A percentile compares a stretch with the other conserved stretches of the same genome.
Conservation (phyloP, 139 green algal species). For the Chlorella sorokiniana region DNA sequence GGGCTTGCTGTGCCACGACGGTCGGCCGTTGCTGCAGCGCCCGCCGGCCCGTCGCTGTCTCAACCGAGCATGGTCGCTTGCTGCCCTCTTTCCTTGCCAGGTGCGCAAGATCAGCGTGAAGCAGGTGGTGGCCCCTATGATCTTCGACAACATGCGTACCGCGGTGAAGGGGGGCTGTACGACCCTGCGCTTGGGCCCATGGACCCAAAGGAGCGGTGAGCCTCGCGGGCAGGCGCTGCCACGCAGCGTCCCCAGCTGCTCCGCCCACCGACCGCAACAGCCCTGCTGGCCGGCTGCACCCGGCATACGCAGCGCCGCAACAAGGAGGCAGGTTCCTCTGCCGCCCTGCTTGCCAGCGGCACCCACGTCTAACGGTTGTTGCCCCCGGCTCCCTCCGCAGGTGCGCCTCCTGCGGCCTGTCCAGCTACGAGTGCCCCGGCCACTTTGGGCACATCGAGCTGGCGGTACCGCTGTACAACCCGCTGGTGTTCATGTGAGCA, state of each 20-base stretch:
- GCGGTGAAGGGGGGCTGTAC: slow-evolving; percentile 87
- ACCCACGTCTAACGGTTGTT: too few species aligned
- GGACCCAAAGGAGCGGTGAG: slow-evolving; percentile 67
- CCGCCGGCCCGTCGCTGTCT: too few species aligned
- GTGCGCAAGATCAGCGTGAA: slow-evolving; percentile 84
- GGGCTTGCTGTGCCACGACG: not conserved
- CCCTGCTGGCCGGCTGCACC: too few species aligned
- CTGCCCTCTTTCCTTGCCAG: not conserved
- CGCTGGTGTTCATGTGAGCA: slow-evolving; percentile 86
- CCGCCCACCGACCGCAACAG: too few species aligned
- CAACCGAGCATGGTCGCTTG: not conserved
- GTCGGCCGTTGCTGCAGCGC: not conserved
- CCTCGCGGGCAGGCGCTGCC: not conserved
- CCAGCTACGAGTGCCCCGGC: slow-evolving; percentile 79
- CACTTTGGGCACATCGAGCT: slow-evolving; percentile 99
- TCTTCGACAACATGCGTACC: slow-evolving; percentile 85
- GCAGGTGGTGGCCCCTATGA: slow-evolving; percentile 77
- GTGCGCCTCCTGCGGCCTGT: slow-evolving; percentile 89
- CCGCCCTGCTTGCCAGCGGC: too few species aligned
- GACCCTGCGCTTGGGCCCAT: slow-evolving; percentile 88
- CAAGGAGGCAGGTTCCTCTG: too few species aligned
- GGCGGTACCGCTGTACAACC: slow-evolving; percentile 97
- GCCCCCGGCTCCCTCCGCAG: too few species aligned
- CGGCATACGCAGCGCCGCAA: too few species aligned
- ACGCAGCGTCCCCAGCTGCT: too few species aligned